A percentile compares a stretch with the other conserved stretches of the same genome.
These are phyloP conservation scores for Tothia fuscella DNA, from an alignment of 2,329 filamentous ascomycete genomes.

Conservation along the genomic window DNA sequence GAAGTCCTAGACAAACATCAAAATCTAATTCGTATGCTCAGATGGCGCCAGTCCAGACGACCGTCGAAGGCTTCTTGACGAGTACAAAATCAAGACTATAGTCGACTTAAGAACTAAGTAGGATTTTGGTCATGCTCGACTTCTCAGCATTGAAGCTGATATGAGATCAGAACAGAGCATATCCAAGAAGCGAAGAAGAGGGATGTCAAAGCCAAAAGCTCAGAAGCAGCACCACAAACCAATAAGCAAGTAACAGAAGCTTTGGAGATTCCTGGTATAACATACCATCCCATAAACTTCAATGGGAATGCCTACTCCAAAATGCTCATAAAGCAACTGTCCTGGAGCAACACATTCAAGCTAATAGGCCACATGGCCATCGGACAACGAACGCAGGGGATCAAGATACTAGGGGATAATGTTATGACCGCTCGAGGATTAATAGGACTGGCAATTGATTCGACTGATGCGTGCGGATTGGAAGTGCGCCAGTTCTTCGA, in stretches of 20 bases:
- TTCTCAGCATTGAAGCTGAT: constrained; percentile 6
- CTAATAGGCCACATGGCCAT: constrained; percentile 51
- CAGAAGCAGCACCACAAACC: constrained; percentile 29
- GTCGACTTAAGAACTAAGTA: constrained; percentile 72
- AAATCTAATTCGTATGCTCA: constrained; percentile 33
- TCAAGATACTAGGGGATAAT: constrained; percentile 55
- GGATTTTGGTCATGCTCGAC: constrained; percentile 11
- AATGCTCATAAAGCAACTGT: constrained; percentile 54
- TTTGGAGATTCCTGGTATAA: constrained; percentile 50
- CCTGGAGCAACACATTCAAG: constrained; percentile 53
- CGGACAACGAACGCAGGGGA: constrained; percentile 57
- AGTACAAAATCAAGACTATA: constrained; percentile 56
- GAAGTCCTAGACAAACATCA: constrained; percentile 50
- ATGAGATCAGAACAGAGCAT: constrained; percentile 52
- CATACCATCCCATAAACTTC: constrained; percentile 57
- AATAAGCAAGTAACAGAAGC: constrained; percentile 43
- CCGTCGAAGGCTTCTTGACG: constrained; percentile 43
- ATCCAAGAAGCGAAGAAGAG: constrained; percentile 54
- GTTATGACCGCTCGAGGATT: constrained; percentile 65
- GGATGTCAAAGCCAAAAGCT: constrained; percentile 32
- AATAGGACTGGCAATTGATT: constrained; percentile 55
- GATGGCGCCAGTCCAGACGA: constrained; percentile 63
- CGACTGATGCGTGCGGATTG: constrained; percentile 52
- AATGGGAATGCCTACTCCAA: constrained; percentile 61
- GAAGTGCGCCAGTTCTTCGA: constrained; percentile 47